Evolutionary conservation across 2,329 filamentous ascomycete genomes (phyloP), one percentile per base, ranked within the genome.

Genomic region (Penicillium janthinellum): DNA sequence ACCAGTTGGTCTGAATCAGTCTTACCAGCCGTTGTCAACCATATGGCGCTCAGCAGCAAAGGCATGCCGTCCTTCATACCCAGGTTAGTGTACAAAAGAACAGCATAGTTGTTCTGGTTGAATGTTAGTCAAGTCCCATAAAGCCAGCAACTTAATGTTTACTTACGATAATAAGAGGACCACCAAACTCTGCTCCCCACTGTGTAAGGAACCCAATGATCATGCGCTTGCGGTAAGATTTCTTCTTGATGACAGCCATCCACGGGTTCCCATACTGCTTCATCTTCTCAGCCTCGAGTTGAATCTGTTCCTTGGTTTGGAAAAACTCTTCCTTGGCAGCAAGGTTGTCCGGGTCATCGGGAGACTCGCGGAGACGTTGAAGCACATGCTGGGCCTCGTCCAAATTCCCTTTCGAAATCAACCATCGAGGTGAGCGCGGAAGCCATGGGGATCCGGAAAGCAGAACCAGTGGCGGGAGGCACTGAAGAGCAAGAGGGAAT

Each of bases 171-270:
- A 84, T 80, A 0, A 84, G 72, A 11, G 81, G 80, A 0, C 82
- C 82, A n/a, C 77, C 80, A 65, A 83, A 83, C 55, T 83, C 81
- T 1, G 81, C 81, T 22, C 81, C 81, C 80, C 81, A 84, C 63
- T 83, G 82, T 0, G 81, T 83, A 38, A 83, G 69, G 60, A 83
- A 84, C 0, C 81, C 81, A 44, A 84, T 81, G 1, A 77, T 73
- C 79, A 84, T 82, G 0, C 82, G 73, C 71, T 82, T 83, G 17
- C 81, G 73, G 61, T 82, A 82, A 8, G 79, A 80, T 59, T 75
- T 76, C 66, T 80, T 82, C 65, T 76, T 78, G 22, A 81, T n/a
- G 0, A 81, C 74, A 0, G 80, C 80, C 39, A 68, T 77, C 79
- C 79, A 82, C 0, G 78, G 75, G 1, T 67, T 77, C n/a, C 77